Base-by-base conservation (phyloP, 2,329 filamentous ascomycete genomes). In the Pseudogymnoascus sp. region DNA sequence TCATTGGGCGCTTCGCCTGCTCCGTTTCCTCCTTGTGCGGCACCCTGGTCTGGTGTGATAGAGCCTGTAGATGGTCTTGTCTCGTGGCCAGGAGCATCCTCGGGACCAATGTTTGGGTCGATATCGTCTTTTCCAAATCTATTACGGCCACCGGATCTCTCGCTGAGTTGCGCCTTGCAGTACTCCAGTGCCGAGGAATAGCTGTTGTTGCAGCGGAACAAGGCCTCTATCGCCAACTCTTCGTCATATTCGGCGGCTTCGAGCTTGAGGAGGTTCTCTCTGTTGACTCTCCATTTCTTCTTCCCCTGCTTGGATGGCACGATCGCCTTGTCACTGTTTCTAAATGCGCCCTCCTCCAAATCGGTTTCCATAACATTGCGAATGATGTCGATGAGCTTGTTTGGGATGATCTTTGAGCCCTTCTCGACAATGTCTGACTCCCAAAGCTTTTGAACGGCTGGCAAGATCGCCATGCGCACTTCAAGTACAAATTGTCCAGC, bases 401-500 rank as follows among this genome's bases (percentile, higher is more conserved):
- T 89, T 16, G 95, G 85, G 43, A 93, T 89, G 21, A 86, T 82
- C 23, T 87, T 88, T 2, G 89, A 87, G 0, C 91, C 85, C 69
- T 91, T 93, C 69, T 96, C 91, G 16, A 95, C 85, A 59, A 96
- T 84, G 25, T 86, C 80, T 0, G 92, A 96, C 68, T 91, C 87
- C 96, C 95, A 99, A 28, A 97, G 83, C 56, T 87, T 83, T 63
- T 84, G 83, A 42, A 95, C 83, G 53, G 88, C 84, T 0, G 92
- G 90, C 12, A 97, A 77, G 25, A 97, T 85, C 25, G 87, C 85
- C 76, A 89, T 86, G 43, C 95, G 88, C 43, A 97, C 77, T 73
- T 97, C 93, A 5, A 97, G 86, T 12, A 97, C 79, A 63, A 97
- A 89, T 69, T 97, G 93, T 1, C 84, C 80, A 12, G 86, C 82